Conservation (phyloP, 2,329 filamentous ascomycete species). For the Cercospora berteroae region DNA sequence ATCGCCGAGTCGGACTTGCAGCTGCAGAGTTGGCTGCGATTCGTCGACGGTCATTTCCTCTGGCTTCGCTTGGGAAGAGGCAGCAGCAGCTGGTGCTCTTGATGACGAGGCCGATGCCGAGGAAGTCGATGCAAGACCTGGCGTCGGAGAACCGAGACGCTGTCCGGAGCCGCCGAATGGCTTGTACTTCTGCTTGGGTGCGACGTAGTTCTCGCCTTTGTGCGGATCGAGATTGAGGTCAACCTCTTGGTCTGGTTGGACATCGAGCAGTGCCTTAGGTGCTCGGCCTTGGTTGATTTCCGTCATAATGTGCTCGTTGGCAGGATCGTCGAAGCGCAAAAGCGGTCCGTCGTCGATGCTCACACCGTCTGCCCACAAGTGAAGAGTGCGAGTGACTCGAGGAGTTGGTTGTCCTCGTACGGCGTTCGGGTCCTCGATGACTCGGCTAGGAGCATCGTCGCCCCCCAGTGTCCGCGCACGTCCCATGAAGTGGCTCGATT, state of each 20-base stretch:
- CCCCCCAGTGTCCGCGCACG: slow-evolving; percentile 74
- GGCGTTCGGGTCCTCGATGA: slow-evolving; percentile 60
- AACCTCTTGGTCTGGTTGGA: slow-evolving; percentile 70
- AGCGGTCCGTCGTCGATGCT: slow-evolving; percentile 80
- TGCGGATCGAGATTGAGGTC: slow-evolving; percentile 74
- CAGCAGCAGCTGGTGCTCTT: slow-evolving; percentile 37
- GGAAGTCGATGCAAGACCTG: slow-evolving; percentile 53
- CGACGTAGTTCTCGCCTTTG: slow-evolving; percentile 70
- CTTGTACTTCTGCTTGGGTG: slow-evolving; percentile 71
- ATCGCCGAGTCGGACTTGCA: slow-evolving; percentile 76
- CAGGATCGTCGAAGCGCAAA: slow-evolving; percentile 74
- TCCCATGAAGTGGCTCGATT: slow-evolving; percentile 58
- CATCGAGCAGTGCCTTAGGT: slow-evolving; percentile 74
- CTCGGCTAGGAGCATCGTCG: slow-evolving; percentile 68
- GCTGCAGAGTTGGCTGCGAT: slow-evolving; percentile 64
- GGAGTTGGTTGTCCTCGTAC: slow-evolving; percentile 42
- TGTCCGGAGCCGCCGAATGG: slow-evolving; percentile 72
- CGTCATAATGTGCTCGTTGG: slow-evolving; percentile 67
- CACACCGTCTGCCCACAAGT: slow-evolving; percentile 82
- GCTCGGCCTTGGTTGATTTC: slow-evolving; percentile 77
- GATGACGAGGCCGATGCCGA: slow-evolving; percentile 25
- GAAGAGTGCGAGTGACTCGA: slow-evolving; percentile 66
- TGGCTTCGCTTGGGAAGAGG: slow-evolving; percentile 39
- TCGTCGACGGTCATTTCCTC: slow-evolving; percentile 57
- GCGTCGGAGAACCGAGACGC: slow-evolving; percentile 73